phyloP scores from a whole-genome alignment of 495 filamentous ascomycete species.

The Staphylotrichum tortipilum region DNA sequence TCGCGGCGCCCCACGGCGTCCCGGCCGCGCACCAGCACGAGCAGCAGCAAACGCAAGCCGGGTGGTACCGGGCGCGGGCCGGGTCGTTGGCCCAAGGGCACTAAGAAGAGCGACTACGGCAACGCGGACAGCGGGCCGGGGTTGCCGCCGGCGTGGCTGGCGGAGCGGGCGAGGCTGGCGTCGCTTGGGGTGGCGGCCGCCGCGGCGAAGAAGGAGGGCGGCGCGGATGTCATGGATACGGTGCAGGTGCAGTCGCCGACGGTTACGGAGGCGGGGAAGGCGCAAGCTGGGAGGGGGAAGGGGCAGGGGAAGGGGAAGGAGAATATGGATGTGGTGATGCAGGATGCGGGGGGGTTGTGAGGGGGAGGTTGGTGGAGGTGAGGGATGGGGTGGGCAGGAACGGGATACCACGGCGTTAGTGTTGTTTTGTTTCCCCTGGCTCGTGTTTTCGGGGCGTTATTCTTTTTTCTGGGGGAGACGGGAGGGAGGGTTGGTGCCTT shows the following conservation, averaged over 20 bases:
- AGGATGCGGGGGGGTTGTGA: slow-evolving; percentile 6
- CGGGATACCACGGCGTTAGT: slow-evolving; percentile 4
- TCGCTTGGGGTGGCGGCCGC: slow-evolving; percentile 13
- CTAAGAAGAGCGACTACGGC: slow-evolving; percentile 49
- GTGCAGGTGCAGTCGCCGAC: slow-evolving; percentile 9
- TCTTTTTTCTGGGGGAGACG: background rate
- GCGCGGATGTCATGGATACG: slow-evolving; percentile 28
- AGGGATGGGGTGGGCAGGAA: background rate
- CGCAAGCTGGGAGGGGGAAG: background rate
- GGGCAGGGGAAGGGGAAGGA: background rate
- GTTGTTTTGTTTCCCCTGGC: background rate
- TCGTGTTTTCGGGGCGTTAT: background rate
- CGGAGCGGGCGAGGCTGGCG: slow-evolving; percentile 21
- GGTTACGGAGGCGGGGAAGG: slow-evolving; percentile 17
- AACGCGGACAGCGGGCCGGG: slow-evolving; percentile 49
- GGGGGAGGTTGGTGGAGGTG: background rate
- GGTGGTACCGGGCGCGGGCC: slow-evolving; percentile 46
- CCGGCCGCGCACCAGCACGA: slow-evolving; percentile 21
- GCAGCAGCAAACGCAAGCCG: slow-evolving; percentile 33
- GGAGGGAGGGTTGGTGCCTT: background rate
- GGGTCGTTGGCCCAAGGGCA: slow-evolving; percentile 47
- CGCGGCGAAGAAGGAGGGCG: slow-evolving; percentile 19
- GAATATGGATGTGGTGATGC: slow-evolving; percentile 16
- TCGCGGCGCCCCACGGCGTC: slow-evolving; percentile 19
- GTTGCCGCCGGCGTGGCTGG: slow-evolving; percentile 41